Evolutionary conservation across 1,284 basidiomycete genomes (phyloP).

Genomic region (Ganoderma resinaceum): DNA sequence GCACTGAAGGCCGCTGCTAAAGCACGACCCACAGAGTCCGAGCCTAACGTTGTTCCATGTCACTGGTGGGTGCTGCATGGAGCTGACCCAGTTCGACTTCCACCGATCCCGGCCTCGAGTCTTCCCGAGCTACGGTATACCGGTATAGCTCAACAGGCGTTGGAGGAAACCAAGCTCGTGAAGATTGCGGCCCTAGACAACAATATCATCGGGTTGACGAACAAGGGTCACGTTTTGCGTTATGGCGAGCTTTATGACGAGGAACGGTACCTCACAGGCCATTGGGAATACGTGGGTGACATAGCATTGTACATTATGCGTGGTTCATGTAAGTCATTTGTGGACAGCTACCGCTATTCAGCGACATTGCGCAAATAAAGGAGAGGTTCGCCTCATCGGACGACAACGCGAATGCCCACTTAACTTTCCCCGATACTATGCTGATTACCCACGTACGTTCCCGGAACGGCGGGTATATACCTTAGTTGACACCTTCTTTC

Average conservation of each 20-base stretch:
- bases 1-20: slow-evolving; percentile 31
- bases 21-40: slow-evolving; percentile 44
- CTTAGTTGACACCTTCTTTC: slow-evolving; percentile 26
- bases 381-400: slow-evolving; percentile 41
- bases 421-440: slow-evolving; percentile 47
- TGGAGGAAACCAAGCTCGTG: slow-evolving; percentile 58
- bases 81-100: slow-evolving; percentile 58
- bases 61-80: slow-evolving; percentile 59
- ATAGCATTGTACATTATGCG: not conserved
- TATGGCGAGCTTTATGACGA: slow-evolving; percentile 55
- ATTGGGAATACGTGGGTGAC: slow-evolving; percentile 80
- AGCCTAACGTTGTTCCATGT: slow-evolving; percentile 58
- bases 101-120: slow-evolving; percentile 35
- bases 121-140: slow-evolving; percentile 56
- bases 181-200: slow-evolving; percentile 79
- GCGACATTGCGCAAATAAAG: slow-evolving; percentile 60
- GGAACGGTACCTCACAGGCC: slow-evolving; percentile 43
- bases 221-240: slow-evolving; percentile 77
- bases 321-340: not conserved
- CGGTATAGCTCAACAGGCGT: slow-evolving; percentile 38
- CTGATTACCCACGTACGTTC: slow-evolving; percentile 73
- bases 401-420: slow-evolving; percentile 19
- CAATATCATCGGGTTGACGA: slow-evolving; percentile 78
- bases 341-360: slow-evolving; percentile 71
- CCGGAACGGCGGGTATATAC: slow-evolving; percentile 1